These are phyloP conservation scores for Forsythia suspensa DNA, from an alignment of 257 asterid species.

Conservation along the genomic window DNA sequence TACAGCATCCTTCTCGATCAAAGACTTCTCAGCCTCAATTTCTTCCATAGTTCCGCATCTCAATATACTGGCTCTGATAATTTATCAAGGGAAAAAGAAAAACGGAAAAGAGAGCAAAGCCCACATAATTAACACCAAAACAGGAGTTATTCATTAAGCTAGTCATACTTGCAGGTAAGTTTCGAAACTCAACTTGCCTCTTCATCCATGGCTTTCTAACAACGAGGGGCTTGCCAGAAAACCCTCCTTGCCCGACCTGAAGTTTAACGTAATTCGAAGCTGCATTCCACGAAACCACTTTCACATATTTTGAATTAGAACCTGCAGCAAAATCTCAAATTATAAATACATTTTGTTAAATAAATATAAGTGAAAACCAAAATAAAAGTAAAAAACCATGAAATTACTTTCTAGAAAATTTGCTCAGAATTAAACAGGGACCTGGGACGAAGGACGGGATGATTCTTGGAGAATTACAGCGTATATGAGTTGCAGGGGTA, in stretches of 20 bases:
- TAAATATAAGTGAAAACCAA: background rate
- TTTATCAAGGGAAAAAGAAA: constrained; percentile 7
- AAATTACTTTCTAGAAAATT: background rate
- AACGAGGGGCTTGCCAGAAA: constrained; percentile 39
- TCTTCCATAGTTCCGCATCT: constrained; percentile 87
- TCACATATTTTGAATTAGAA: constrained; percentile 24
- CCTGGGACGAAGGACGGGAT: constrained; percentile 43
- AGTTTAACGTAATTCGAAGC: constrained; percentile 65
- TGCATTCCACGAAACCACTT: constrained; percentile 53
- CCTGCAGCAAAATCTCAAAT: constrained; percentile 40
- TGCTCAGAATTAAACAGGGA: background rate
- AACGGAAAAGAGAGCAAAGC: background rate
- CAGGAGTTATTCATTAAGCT: background rate
- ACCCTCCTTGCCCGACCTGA: constrained; percentile 39
- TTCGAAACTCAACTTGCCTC: constrained; percentile 42
- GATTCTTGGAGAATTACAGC: constrained; percentile 43
- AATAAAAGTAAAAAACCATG: background rate
- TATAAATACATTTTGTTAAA: background rate
- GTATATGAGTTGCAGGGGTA: constrained; percentile 59
- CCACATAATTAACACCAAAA: background rate
- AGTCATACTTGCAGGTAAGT: background rate
- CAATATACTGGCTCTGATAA: constrained; percentile 56
- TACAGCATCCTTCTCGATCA: constrained; percentile 76
- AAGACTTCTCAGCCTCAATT: constrained; percentile 83
- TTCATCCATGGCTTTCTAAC: constrained; percentile 33